These are phyloP conservation scores for Cryptococcus wingfieldii DNA, from an alignment of 1,284 basidiomycete genomes.

Conservation along the genomic window DNA sequence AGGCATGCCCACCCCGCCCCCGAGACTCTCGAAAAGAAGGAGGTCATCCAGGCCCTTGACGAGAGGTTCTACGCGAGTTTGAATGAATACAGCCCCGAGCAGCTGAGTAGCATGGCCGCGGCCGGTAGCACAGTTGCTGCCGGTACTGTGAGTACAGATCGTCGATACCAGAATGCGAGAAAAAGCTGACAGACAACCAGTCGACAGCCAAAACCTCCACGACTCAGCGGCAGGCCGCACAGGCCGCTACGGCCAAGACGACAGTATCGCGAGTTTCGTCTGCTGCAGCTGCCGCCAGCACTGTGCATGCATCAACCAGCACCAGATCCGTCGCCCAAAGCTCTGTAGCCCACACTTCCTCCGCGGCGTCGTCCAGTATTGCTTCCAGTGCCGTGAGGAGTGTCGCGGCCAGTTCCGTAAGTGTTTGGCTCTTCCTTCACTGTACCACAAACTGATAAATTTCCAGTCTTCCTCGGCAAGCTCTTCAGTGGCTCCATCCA, in stretches of 20 bases:
- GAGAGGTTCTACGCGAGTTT: conserved; percentile 7
- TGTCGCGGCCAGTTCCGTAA: background rate
- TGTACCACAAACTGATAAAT: background rate
- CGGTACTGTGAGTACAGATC: background rate
- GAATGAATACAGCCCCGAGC: conserved; percentile 7
- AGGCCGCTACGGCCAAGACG: conserved; percentile 8
- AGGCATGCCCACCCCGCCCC: conserved; percentile 3
- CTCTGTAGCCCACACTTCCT: background rate
- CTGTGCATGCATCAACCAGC: background rate
- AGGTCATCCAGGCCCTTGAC: conserved; percentile 1
- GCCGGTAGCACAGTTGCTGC: conserved; percentile 1
- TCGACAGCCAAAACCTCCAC: background rate
- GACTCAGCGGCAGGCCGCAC: conserved; percentile 11
- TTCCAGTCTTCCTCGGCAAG: conserved; percentile 3
- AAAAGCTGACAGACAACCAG: background rate
- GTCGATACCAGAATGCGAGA: background rate
- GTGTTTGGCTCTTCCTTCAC: background rate
- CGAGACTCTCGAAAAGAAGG: background rate
- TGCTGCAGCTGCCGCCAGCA: background rate
- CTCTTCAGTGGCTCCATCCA: conserved; percentile 5
- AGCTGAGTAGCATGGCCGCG: conserved; percentile 2
- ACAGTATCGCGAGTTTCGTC: background rate
- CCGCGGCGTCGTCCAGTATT: background rate
- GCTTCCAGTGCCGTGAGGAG: background rate
- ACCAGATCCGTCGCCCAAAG: background rate